These are phyloP conservation scores for Typha latifolia DNA, from an alignment of 176 grass and related monocot species.

Conservation along the genomic window DNA sequence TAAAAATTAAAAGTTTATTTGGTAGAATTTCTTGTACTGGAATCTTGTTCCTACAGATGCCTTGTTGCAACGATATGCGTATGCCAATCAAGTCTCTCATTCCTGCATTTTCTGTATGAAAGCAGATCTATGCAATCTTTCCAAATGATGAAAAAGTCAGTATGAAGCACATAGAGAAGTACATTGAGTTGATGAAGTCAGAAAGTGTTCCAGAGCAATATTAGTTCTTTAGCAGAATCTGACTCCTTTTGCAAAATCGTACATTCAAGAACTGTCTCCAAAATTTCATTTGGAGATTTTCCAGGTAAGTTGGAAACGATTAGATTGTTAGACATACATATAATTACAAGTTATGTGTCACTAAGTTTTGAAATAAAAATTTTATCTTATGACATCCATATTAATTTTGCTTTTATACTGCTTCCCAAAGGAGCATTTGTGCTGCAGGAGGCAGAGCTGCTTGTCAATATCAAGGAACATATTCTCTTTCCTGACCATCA, in stretches of 20 bases:
- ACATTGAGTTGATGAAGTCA: constrained; percentile 75
- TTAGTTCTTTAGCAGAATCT: constrained; percentile 79
- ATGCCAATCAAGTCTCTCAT: not conserved
- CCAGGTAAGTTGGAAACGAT: constrained; percentile 32
- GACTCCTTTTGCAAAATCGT: constrained; percentile 81
- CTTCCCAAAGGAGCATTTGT: not conserved
- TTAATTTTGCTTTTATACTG: not conserved
- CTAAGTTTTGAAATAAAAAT: constrained; percentile 2
- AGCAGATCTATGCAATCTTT: constrained; percentile 96
- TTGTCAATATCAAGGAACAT: constrained; percentile 90
- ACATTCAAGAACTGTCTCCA: constrained; percentile 55
- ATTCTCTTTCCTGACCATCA: constrained; percentile 84
- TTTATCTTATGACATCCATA: not conserved
- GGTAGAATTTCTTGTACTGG: not conserved
- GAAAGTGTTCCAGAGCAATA: constrained; percentile 65
- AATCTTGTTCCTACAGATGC: not conserved
- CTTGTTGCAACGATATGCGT: not conserved
- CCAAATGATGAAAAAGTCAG: constrained; percentile 94
- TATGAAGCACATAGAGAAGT: constrained; percentile 98
- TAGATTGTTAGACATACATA: not conserved
- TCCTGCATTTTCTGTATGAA: constrained; percentile 2
- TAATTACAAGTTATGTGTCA: constrained; percentile 9
- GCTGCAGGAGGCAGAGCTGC: constrained; percentile 65
- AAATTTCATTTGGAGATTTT: constrained; percentile 82
- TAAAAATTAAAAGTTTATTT: no score